Conservation (phyloP, 2,329 filamentous ascomycete species). For the Aureobasidium sp. region DNA sequence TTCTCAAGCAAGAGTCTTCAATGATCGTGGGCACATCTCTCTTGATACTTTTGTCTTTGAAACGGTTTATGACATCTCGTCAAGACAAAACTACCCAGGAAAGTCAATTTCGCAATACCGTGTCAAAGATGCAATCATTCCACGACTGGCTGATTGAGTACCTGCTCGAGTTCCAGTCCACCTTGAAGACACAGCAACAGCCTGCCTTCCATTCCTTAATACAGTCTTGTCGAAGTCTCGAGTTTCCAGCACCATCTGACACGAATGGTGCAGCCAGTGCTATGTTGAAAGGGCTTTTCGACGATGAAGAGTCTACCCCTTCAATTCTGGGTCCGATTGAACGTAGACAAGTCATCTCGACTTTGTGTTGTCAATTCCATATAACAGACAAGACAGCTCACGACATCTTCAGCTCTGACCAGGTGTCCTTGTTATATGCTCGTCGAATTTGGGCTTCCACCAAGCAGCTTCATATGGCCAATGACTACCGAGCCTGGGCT, state of each 20-base stretch:
- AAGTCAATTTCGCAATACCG: conserved; percentile 69
- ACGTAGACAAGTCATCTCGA: conserved; percentile 60
- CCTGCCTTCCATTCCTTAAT: conserved; percentile 58
- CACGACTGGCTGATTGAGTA: conserved; percentile 71
- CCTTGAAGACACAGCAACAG: conserved; percentile 28
- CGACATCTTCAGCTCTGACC: conserved; percentile 64
- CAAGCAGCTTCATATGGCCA: not conserved
- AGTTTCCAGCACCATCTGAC: conserved; percentile 61
- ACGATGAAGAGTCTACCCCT: conserved; percentile 57
- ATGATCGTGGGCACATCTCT: conserved; percentile 77
- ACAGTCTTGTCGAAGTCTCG: conserved; percentile 59
- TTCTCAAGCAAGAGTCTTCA: conserved; percentile 59
- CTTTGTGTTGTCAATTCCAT: conserved; percentile 70
- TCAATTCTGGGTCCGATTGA: conserved; percentile 65
- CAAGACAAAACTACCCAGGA: conserved; percentile 79
- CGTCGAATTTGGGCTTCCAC: conserved; percentile 57
- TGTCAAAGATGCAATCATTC: conserved; percentile 68
- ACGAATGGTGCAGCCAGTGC: conserved; percentile 68
- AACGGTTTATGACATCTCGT: conserved; percentile 65
- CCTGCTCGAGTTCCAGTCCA: conserved; percentile 49
- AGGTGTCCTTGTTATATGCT: conserved; percentile 53
- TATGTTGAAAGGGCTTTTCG: conserved; percentile 70
- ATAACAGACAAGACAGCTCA: conserved; percentile 50
- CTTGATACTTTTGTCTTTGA: conserved; percentile 70
- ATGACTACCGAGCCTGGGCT: conserved; percentile 75